These are phyloP conservation scores for Coprinellus micaceus DNA, from an alignment of 768 basidiomycete species.

Conservation along the genomic window DNA sequence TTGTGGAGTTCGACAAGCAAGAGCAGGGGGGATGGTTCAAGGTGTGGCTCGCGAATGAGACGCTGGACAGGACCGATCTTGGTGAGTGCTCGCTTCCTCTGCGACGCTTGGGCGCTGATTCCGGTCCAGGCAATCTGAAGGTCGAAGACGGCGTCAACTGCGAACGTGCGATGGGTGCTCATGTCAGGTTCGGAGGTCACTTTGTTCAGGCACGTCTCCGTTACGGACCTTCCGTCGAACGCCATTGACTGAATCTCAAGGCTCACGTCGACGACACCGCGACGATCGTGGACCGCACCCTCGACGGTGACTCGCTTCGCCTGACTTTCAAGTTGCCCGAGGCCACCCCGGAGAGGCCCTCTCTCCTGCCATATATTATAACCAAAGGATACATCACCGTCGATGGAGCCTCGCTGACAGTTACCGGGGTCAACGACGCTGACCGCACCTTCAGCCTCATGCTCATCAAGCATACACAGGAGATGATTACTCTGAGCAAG, in stretches of 20 bases:
- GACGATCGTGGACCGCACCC: constrained; percentile 55
- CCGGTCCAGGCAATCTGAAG: constrained; percentile 61
- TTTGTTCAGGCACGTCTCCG: constrained; percentile 78
- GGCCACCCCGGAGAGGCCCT: constrained; percentile 52
- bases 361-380: constrained; percentile 78
- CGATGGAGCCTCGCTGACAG: constrained; percentile 90
- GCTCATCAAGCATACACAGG: constrained; percentile 93
- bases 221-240: not conserved
- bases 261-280: constrained; percentile 94
- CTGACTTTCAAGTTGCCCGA: constrained; percentile 74
- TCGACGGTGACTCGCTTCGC: constrained; percentile 88
- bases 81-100: constrained; percentile 41
- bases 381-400: constrained; percentile 93
- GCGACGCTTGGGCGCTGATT: not conserved
- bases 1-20: constrained; percentile 71
- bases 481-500: constrained; percentile 74
- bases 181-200: constrained; percentile 92
- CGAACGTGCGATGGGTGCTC: constrained; percentile 91
- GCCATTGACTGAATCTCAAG: constrained; percentile 33
- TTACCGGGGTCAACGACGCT: constrained; percentile 72
- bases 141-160: constrained; percentile 84
- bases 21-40: constrained; percentile 78
- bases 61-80: constrained; percentile 83
- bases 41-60: constrained; percentile 96
- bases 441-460: constrained; percentile 77